These are phyloP conservation scores for Boletus holoroseus DNA, from an alignment of 1,284 basidiomycete genomes.

Conservation along the genomic window DNA sequence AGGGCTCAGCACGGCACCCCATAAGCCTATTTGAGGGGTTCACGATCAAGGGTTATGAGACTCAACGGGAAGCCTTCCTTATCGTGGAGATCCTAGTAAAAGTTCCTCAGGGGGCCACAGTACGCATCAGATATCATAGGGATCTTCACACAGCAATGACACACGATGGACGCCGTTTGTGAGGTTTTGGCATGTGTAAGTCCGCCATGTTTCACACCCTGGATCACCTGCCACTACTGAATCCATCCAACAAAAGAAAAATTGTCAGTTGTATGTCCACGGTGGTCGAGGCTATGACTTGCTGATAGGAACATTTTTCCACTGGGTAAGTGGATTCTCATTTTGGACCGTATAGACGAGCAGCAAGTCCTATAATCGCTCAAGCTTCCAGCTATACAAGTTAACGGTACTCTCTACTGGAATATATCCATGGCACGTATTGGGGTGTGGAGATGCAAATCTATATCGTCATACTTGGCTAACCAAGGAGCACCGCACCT, in stretches of 20 bases:
- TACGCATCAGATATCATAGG: constrained; percentile 2
- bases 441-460: background rate
- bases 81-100: constrained; percentile 13
- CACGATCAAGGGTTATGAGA: constrained; percentile 11
- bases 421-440: background rate
- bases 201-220: background rate
- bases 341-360: background rate
- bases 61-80: constrained; percentile 3
- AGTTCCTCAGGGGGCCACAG: background rate
- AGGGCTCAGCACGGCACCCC: constrained; percentile 7
- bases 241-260: constrained; percentile 5
- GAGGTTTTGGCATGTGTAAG: background rate
- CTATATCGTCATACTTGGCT: background rate
- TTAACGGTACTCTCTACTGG: background rate
- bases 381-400: background rate
- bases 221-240: constrained; percentile 1
- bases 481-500: background rate
- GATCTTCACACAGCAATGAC: constrained; percentile 4
- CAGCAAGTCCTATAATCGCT: background rate
- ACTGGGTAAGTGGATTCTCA: constrained; percentile 1
- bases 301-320: constrained; percentile 1
- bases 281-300: constrained; percentile 21
- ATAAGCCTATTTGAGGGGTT: background rate
- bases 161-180: background rate
- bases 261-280: background rate